These are phyloP conservation scores for Kondoa subrosea DNA, from an alignment of 768 basidiomycete genomes.

Conservation along the genomic window DNA sequence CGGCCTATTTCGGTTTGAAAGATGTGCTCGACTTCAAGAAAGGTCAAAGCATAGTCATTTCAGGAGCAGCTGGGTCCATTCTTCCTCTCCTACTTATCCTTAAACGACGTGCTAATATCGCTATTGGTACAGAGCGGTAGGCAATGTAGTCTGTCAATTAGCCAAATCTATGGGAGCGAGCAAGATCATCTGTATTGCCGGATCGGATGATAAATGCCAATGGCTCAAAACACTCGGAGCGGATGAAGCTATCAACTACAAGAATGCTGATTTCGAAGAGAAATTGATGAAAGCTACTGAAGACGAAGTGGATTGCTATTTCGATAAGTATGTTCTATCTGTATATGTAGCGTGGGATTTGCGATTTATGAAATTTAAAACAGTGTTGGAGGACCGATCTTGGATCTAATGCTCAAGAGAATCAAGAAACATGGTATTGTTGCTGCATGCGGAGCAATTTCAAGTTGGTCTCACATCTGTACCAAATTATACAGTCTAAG, in stretches of 20 bases:
- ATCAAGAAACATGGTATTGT: background rate
- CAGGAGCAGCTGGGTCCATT: slow-evolving; percentile 1
- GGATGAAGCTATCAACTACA: background rate
- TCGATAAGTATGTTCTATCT: background rate
- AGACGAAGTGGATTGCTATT: background rate
- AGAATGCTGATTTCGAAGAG: background rate
- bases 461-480: too few species aligned
- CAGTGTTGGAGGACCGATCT: background rate
- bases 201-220: background rate
- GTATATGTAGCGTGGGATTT: too few species aligned
- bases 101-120: background rate
- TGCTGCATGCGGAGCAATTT: background rate
- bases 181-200: slow-evolving; percentile 7
- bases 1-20: slow-evolving; percentile 1
- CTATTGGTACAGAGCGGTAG: background rate
- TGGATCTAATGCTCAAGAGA: background rate
- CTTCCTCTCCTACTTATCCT: background rate
- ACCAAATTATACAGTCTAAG: too few species aligned
- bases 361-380: too few species aligned
- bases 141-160: background rate
- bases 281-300: background rate
- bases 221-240: slow-evolving; percentile 7
- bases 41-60: slow-evolving; percentile 3
- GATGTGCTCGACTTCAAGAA: slow-evolving; percentile 1
- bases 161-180: background rate